Percentiles rank a stretch among this genome's conserved stretches.
These are phyloP conservation scores for Linum trigynum DNA, from an alignment of 345 rosid species.

Conservation along the genomic window DNA sequence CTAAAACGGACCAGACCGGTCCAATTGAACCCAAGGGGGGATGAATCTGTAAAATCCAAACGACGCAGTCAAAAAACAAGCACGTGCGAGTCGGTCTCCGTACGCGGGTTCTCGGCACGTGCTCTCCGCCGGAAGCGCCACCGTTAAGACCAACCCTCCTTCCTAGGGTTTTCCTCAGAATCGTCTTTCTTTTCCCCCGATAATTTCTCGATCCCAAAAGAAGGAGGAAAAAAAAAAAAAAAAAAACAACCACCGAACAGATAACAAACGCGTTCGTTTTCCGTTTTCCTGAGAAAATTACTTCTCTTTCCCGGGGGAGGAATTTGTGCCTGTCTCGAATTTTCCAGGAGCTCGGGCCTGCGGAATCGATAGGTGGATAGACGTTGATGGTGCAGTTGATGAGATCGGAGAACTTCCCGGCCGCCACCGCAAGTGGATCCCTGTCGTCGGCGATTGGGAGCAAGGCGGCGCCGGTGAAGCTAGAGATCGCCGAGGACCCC, in stretches of 20 bases:
- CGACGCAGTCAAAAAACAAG: not conserved
- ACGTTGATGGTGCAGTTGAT: constrained; percentile 65
- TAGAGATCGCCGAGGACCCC: constrained; percentile 66
- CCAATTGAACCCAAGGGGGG: not conserved
- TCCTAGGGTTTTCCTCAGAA: not conserved
- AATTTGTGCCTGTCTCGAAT: no score
- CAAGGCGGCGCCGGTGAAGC: constrained; percentile 57
- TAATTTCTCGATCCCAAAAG: not conserved
- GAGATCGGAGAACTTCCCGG: constrained; percentile 47
- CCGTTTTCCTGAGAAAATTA: not conserved
- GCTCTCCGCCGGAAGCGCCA: not conserved
- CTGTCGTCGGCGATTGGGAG: constrained; percentile 27
- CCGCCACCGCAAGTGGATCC: constrained; percentile 31
- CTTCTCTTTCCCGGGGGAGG: not conserved
- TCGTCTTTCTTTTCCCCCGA: not conserved
- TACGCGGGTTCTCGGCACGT: not conserved
- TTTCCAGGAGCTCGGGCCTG: no score
- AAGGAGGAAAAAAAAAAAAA: no score
- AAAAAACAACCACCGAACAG: not conserved
- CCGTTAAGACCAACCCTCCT: not conserved
- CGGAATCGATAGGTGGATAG: not conserved
- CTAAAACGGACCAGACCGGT: no score
- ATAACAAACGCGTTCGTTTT: no score
- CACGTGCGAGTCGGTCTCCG: not conserved
- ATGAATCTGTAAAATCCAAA: not conserved